phyloP scores from a whole-genome alignment of 345 rosid genomes.

The Acer saccharum region DNA sequence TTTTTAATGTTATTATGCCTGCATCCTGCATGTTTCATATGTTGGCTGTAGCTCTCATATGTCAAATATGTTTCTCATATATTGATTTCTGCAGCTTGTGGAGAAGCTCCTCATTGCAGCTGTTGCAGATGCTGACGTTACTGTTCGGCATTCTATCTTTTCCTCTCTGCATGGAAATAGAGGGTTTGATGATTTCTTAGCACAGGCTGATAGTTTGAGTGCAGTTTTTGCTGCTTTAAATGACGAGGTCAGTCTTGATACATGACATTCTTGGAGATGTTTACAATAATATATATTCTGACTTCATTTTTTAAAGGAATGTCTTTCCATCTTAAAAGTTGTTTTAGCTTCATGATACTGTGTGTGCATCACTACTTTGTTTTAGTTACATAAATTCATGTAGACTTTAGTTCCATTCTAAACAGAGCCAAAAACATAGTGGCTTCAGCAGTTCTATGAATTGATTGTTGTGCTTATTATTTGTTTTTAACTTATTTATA shows the following conservation, averaged over 20 bases:
- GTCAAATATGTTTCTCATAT: conserved; percentile 7
- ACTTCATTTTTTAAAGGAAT: conserved; percentile 2
- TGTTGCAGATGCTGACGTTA: conserved; percentile 95
- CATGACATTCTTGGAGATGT: background rate
- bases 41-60: background rate
- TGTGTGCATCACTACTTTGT: background rate
- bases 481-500: background rate
- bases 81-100: conserved; percentile 72
- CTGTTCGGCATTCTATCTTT: conserved; percentile 91
- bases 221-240: conserved; percentile 97
- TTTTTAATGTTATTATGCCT: conserved; percentile 1
- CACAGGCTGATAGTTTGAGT: conserved; percentile 94
- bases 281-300: background rate
- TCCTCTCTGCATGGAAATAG: conserved; percentile 72
- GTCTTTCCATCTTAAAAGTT: background rate
- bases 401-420: background rate
- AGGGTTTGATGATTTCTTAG: conserved; percentile 92
- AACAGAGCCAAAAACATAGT: background rate
- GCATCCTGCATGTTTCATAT: background rate
- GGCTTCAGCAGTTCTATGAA: background rate
- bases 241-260: conserved; percentile 72
- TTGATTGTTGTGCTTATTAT: background rate
- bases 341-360: background rate
- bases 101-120: conserved; percentile 97
- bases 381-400: background rate